A percentile compares a stretch with the other conserved stretches of the same genome.
Evolutionary conservation across 2,329 filamentous ascomycete species (phyloP).

Genomic region (Aspergillus neotritici): DNA sequence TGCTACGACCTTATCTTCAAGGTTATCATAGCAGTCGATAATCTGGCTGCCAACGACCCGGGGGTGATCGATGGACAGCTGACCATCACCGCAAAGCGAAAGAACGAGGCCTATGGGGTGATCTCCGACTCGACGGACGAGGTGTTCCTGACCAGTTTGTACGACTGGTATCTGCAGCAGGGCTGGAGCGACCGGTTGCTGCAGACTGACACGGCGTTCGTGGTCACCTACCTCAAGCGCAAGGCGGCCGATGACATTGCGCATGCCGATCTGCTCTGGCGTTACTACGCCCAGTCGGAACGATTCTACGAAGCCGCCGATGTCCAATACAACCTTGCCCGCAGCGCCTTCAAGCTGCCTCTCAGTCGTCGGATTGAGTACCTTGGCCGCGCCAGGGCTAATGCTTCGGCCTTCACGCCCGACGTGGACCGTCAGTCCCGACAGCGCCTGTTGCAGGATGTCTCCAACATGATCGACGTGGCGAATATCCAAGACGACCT

Average conservation of each 20-base stretch:
- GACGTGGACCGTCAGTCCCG: conserved; percentile 74
- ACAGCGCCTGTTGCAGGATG: conserved; percentile 77
- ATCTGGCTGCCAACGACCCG: conserved; percentile 61
- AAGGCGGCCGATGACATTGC: conserved; percentile 65
- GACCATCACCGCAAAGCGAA: conserved; percentile 69
- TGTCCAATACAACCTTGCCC: conserved; percentile 77
- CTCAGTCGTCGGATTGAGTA: conserved; percentile 84
- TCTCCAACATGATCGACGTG: conserved; percentile 81
- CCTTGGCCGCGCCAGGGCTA: conserved; percentile 83
- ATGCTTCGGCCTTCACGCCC: conserved; percentile 75
- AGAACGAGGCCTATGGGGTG: conserved; percentile 81
- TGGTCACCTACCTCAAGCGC: conserved; percentile 77
- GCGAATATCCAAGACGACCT: conserved; percentile 94
- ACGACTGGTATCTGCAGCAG: conserved; percentile 90
- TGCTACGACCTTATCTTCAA: conserved; percentile 86
- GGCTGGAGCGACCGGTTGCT: conserved; percentile 82
- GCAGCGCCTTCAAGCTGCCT: conserved; percentile 72
- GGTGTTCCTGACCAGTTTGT: conserved; percentile 93
- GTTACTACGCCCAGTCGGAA: conserved; percentile 80
- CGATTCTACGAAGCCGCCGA: conserved; percentile 81
- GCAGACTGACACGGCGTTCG: conserved; percentile 75
- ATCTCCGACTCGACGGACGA: conserved; percentile 85
- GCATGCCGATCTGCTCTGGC: conserved; percentile 87
- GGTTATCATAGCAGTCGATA: conserved; percentile 73
- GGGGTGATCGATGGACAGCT: conserved; percentile 71